Conservation (phyloP, 2,329 filamentous ascomycete species). For the Talaromyces sp. region DNA sequence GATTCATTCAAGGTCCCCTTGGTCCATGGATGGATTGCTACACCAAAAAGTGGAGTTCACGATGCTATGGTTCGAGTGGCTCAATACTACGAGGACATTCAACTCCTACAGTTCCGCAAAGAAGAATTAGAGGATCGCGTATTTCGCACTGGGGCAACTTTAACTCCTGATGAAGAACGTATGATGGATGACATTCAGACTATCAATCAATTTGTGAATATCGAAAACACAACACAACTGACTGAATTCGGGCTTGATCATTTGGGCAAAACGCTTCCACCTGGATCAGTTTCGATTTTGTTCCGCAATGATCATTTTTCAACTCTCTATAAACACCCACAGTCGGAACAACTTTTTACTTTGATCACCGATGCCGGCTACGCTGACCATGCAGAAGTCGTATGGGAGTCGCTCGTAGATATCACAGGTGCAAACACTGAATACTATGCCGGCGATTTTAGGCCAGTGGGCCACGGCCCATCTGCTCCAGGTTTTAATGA, state of each 20-base stretch:
- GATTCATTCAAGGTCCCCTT: constrained; percentile 83
- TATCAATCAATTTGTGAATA: constrained; percentile 76
- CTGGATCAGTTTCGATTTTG: constrained; percentile 81
- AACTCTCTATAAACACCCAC: constrained; percentile 84
- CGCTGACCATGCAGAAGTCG: constrained; percentile 78
- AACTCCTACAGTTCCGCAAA: constrained; percentile 82
- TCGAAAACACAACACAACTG: constrained; percentile 76
- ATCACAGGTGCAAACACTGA: constrained; percentile 78
- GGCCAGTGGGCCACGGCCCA: constrained; percentile 63
- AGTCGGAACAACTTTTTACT: constrained; percentile 70
- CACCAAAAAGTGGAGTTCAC: constrained; percentile 62
- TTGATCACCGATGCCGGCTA: constrained; percentile 94
- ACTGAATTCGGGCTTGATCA: constrained; percentile 76
- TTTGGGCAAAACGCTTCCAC: constrained; percentile 65
- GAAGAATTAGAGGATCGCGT: constrained; percentile 84
- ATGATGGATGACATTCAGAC: constrained; percentile 77
- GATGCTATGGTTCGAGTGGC: constrained; percentile 70
- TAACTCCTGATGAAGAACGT: constrained; percentile 65
- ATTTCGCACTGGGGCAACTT: constrained; percentile 57
- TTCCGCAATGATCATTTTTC: constrained; percentile 98
- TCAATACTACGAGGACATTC: constrained; percentile 84
- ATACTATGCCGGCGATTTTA: constrained; percentile 87
- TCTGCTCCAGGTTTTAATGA: constrained; percentile 4
- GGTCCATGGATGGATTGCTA: constrained; percentile 87
- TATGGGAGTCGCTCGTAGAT: constrained; percentile 92